Base-by-base conservation (phyloP, 352 stramenopile species). In the Aphanomyces invadans region DNA sequence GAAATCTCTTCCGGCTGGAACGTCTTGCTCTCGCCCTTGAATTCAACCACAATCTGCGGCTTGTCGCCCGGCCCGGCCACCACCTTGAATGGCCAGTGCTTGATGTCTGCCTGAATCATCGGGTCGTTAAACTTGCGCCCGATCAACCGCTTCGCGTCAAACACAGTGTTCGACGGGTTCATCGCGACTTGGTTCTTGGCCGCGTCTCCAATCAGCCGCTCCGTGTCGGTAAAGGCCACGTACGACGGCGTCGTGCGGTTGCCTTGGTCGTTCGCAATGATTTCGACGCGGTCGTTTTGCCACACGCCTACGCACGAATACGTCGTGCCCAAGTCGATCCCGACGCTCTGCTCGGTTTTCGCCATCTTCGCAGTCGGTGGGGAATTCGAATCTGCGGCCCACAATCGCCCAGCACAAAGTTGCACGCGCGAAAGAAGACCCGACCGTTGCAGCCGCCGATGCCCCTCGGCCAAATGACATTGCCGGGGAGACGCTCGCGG, bases 121-220 rank as follows among this genome's bases (percentile, higher is more conserved):
- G 73, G 36, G 76, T 98, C 95, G 21, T 72, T 78, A 74, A 88
- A 98, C 70, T 97, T 95, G 62, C 93, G 80, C 33, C 95, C 95
- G 74, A 98, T 99, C 1, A 98, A 73, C 38, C 94, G 86, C 76
- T 98, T 98, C 17, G 95, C 92, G 76, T 98, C 95, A 76, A 98
- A 99, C 36, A 98, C 79, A 5, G 96, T 98, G 70, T 97, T 97
- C 39, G 80, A 76, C 3, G 95, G 88, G 75, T 98, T 97, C 9
- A 88, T 89, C 70, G 95, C 82, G 10, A 87, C 88, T 71, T 96
- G 94, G 83, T 90, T 69, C 68, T 67, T 70, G n/a, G 89, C 89
- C 4, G 88, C 78, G 69, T 96, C 89, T 25, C 92, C 92, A 38
- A 98, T 81, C n/a, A 97, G 70, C 26, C 88, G 77, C 33, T 91